These are phyloP conservation scores for Anisodus acutangulus DNA, from an alignment of 257 asterid genomes.

Conservation along the genomic window DNA sequence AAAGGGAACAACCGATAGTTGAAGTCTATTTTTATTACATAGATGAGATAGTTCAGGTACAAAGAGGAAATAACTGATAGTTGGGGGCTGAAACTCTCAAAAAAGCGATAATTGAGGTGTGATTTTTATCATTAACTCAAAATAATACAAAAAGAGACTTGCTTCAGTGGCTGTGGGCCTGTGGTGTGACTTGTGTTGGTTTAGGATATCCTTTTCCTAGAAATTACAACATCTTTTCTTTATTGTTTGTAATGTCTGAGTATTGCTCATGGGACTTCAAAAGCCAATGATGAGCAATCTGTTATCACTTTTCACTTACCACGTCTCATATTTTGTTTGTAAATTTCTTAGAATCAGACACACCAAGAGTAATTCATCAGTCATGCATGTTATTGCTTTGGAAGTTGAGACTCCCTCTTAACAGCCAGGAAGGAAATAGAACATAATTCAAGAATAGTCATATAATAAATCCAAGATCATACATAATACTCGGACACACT, in stretches of 20 bases:
- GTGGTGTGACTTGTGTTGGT: not conserved
- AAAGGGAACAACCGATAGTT: too few species aligned
- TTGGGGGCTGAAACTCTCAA: too few species aligned
- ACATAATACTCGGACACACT: too few species aligned
- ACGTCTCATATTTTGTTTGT: not conserved
- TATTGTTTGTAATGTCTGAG: not conserved
- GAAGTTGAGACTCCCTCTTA: not conserved
- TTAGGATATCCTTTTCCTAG: not conserved
- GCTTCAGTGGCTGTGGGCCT: not conserved
- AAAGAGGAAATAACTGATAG: too few species aligned
- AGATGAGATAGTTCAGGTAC: too few species aligned
- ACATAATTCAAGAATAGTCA: not conserved
- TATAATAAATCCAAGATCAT: too few species aligned
- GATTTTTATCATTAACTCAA: too few species aligned
- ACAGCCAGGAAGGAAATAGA: not conserved
- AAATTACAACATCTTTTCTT: not conserved
- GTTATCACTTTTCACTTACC: not conserved
- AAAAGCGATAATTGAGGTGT: too few species aligned
- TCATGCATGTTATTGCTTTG: not conserved
- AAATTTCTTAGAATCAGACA: not conserved
- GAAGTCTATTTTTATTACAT: too few species aligned
- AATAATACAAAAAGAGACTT: not conserved
- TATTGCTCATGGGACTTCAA: not conserved
- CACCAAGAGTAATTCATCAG: not conserved
- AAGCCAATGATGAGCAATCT: not conserved